Evolutionary conservation across 306 rosid species (phyloP).

Genomic region (Luffa acutangula): DNA sequence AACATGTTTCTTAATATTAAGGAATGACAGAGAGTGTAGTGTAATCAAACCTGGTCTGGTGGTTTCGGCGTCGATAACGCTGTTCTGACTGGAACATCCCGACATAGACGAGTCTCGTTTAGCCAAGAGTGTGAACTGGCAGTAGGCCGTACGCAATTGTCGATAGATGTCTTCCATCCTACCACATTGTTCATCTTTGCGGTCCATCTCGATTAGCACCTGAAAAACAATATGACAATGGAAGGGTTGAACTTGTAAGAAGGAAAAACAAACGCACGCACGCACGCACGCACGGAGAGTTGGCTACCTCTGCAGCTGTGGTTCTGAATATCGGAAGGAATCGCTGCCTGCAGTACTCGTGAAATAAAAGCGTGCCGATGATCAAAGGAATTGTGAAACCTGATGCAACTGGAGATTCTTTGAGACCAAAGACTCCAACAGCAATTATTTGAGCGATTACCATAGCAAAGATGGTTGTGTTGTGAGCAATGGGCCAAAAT

Average conservation of each 20-base stretch:
- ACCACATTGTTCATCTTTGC: conserved; percentile 48
- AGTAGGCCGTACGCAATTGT: conserved; percentile 46
- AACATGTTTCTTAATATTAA: conserved; percentile 4
- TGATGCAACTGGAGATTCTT: conserved; percentile 50
- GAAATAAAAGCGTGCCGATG: conserved; percentile 56
- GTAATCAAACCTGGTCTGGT: background rate
- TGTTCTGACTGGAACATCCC: conserved; percentile 17
- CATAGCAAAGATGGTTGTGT: conserved; percentile 57
- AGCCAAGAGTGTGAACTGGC: conserved; percentile 28
- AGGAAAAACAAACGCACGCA: background rate
- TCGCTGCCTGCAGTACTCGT: conserved; percentile 73
- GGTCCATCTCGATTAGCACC: conserved; percentile 79
- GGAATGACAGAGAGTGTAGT: conserved; percentile 6
- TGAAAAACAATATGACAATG: conserved; percentile 16
- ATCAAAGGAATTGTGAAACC: conserved; percentile 77
- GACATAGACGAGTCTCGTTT: conserved; percentile 12
- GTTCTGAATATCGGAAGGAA: conserved; percentile 55
- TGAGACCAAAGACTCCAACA: conserved; percentile 76
- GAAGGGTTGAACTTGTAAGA: background rate
- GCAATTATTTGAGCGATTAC: conserved; percentile 64
- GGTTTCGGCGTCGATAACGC: conserved; percentile 14
- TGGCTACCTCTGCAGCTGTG: conserved; percentile 62
- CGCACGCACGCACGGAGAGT: background rate
- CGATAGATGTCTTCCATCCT: conserved; percentile 45
- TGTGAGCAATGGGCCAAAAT: conserved; percentile 73